Evolutionary conservation across 305 asterid species (phyloP).

Genomic region (Fraxinus greggii): DNA sequence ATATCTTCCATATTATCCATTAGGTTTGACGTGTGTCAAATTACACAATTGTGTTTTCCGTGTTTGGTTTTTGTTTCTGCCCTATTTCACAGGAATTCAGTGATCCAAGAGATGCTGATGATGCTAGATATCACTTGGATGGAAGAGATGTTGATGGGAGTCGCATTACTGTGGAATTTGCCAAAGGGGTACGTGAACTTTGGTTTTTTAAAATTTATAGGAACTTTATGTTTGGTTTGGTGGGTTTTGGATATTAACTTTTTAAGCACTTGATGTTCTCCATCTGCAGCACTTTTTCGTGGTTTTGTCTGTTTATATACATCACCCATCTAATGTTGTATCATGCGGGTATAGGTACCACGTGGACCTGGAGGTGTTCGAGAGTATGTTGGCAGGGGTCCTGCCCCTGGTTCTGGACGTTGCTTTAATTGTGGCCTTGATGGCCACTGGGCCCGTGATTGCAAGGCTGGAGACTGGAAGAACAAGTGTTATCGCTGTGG

Average conservation of each 20-base stretch:
- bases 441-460: constrained; percentile 99
- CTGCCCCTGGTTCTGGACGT: constrained; percentile 98
- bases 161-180: constrained; percentile 86
- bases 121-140: constrained; percentile 75
- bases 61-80: constrained; percentile 26
- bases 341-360: constrained; percentile 55
- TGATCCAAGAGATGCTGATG: constrained; percentile 96
- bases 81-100: constrained; percentile 71
- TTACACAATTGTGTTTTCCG: constrained; percentile 24
- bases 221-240: neutral
- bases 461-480: constrained; percentile 99
- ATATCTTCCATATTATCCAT: neutral
- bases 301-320: neutral
- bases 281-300: neutral
- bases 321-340: neutral
- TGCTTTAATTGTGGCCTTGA: constrained; percentile 97
- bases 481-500: constrained; percentile 96
- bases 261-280: neutral
- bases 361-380: constrained; percentile 95
- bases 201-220: neutral
- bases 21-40: neutral
- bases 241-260: neutral
- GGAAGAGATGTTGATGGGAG: constrained; percentile 95
- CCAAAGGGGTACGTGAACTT: constrained; percentile 71
- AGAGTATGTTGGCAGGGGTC: constrained; percentile 81